Conservation (phyloP, 768 basidiomycete genomes). For the Favolaschia claudopus region DNA sequence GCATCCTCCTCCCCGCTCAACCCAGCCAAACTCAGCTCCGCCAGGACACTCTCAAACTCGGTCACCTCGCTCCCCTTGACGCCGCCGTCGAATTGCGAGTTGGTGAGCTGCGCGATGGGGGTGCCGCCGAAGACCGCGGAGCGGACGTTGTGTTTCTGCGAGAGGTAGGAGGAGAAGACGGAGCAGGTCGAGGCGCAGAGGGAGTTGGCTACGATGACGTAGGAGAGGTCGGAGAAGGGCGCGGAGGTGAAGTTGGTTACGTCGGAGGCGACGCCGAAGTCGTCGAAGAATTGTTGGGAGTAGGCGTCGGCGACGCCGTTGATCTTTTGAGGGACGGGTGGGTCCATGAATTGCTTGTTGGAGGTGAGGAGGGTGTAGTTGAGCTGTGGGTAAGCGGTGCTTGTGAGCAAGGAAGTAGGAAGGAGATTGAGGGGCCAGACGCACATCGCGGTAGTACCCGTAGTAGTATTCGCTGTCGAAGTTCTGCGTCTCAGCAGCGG, state of each 20-base stretch:
- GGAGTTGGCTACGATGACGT: constrained; percentile 17
- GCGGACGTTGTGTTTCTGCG: constrained; percentile 1
- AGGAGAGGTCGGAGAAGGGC: background rate
- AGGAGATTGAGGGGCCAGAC: constrained; percentile 18
- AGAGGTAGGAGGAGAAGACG: constrained; percentile 1
- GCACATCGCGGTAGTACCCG: constrained; percentile 24
- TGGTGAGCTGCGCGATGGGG: constrained; percentile 1
- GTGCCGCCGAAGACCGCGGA: constrained; percentile 20
- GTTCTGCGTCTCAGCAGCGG: constrained; percentile 1
- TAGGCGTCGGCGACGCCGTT: constrained; percentile 25
- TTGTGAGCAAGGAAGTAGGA: constrained; percentile 16
- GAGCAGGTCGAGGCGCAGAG: constrained; percentile 10
- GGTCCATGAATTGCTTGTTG: constrained; percentile 24
- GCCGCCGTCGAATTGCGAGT: constrained; percentile 20
- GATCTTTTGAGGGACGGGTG: constrained; percentile 17
- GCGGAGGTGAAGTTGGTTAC: constrained; percentile 19
- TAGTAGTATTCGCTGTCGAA: background rate
- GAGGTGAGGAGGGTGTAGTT: constrained; percentile 16
- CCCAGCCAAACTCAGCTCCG: constrained; percentile 18
- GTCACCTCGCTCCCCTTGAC: constrained; percentile 26
- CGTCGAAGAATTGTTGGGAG: constrained; percentile 26
- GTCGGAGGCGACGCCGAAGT: constrained; percentile 19
- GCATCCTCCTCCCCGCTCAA: constrained; percentile 9
- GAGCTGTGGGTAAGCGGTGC: constrained; percentile 10
- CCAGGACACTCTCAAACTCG: constrained; percentile 2